These are phyloP conservation scores for Lathyrus aphaca DNA, from an alignment of 306 rosid genomes.

Conservation along the genomic window DNA sequence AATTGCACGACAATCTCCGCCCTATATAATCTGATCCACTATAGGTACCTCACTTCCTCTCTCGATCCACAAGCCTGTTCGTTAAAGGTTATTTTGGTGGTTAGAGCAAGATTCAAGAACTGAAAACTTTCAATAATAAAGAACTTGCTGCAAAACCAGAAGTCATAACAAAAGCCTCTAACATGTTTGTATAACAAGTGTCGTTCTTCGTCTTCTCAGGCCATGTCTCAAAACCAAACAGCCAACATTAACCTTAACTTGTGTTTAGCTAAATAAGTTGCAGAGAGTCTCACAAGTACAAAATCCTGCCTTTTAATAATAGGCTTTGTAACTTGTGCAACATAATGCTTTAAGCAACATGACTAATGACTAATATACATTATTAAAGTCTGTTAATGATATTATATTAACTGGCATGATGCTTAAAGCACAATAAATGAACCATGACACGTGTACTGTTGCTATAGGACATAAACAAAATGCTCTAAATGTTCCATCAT, in stretches of 20 bases:
- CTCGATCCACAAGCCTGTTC: conserved; percentile 69
- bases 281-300: background rate
- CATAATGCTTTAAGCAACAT: conserved; percentile 2
- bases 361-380: conserved; percentile 5
- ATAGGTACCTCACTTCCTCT: conserved; percentile 85
- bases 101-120: conserved; percentile 31
- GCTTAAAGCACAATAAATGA: background rate
- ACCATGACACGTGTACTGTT: conserved; percentile 5
- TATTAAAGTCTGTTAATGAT: too few species aligned
- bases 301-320: too few species aligned
- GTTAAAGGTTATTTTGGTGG: conserved; percentile 26
- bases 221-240: conserved; percentile 15
- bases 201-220: background rate
- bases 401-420: too few species aligned
- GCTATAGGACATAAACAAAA: conserved; percentile 6
- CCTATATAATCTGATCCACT: conserved; percentile 85
- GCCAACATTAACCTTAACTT: conserved; percentile 22
- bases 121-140: conserved; percentile 19
- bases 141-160: conserved; percentile 4
- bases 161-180: conserved; percentile 10
- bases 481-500: conserved; percentile 11
- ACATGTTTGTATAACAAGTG: conserved; percentile 14
- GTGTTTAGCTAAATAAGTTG: conserved; percentile 29
- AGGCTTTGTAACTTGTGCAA: background rate
- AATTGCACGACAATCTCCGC: conserved; percentile 61